Percentiles rank a stretch among this genome's conserved stretches.
Conservation (phyloP, 1,139 yeast species). For the Lodderomyces theae region DNA sequence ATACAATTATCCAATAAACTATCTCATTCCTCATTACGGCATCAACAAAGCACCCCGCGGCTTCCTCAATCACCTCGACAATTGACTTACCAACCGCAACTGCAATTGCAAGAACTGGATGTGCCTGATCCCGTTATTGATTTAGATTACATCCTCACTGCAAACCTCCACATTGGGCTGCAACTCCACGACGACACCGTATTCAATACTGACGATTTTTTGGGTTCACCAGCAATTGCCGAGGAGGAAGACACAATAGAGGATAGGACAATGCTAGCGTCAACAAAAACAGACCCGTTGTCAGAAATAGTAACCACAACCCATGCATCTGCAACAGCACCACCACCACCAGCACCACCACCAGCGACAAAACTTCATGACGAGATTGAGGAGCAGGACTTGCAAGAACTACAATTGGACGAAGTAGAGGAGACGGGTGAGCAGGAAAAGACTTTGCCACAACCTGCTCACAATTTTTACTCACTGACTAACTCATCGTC, state of each 20-base stretch:
- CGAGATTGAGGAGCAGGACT: slow-evolving; percentile 24
- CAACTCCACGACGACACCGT: slow-evolving; percentile 12
- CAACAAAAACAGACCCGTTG: not conserved
- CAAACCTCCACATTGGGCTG: slow-evolving; percentile 31
- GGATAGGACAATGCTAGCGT: slow-evolving; percentile 15
- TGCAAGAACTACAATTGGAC: slow-evolving; percentile 19
- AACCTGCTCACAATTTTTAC: slow-evolving; percentile 16
- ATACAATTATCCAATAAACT: slow-evolving; percentile 22
- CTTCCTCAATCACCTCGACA: not conserved
- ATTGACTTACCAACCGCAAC: not conserved
- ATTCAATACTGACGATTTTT: slow-evolving; percentile 28
- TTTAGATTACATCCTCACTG: slow-evolving; percentile 55
- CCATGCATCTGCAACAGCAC: too few relatives aligned
- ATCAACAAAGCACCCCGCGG: slow-evolving; percentile 7
- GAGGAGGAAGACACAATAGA: slow-evolving; percentile 23
- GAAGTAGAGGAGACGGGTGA: slow-evolving; percentile 19
- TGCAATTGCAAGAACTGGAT: slow-evolving; percentile 17
- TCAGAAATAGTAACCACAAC: too few relatives aligned
- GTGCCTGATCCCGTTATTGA: slow-evolving; percentile 65
- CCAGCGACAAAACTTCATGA: slow-evolving; percentile 10
- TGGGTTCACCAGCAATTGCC: slow-evolving; percentile 34
- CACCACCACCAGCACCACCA: slow-evolving; percentile 12
- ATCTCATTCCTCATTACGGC: slow-evolving; percentile 6
- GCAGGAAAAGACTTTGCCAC: slow-evolving; percentile 12
- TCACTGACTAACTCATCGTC: slow-evolving; percentile 37